A percentile compares a stretch with the other conserved stretches of the same genome.
phyloP scores from a whole-genome alignment of 2,329 filamentous ascomycete species.

The Scytalidium sp. region DNA sequence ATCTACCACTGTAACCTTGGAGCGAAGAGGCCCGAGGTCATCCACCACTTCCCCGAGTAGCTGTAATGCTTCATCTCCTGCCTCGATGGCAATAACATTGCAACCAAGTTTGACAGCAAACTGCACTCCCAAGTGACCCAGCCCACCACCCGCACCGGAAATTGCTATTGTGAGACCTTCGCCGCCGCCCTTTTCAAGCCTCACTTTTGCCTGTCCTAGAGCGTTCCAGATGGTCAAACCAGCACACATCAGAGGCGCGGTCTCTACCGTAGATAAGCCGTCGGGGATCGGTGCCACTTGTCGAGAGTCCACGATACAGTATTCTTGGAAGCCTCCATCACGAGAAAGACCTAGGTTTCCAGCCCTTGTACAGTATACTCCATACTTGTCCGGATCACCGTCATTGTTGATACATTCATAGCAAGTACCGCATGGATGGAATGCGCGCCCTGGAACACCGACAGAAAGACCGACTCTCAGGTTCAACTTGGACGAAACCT shows the following conservation, averaged over 20 bases:
- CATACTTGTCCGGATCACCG: constrained; percentile 8
- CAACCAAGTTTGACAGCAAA: constrained; percentile 63
- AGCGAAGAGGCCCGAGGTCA: background rate
- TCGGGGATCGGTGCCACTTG: constrained; percentile 53
- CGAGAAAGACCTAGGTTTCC: constrained; percentile 2
- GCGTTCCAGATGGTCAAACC: constrained; percentile 72
- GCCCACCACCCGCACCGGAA: constrained; percentile 63
- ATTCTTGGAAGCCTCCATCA: constrained; percentile 4
- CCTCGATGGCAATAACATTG: constrained; percentile 32
- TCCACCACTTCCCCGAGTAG: background rate
- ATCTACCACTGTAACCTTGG: constrained; percentile 34
- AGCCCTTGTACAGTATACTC: background rate
- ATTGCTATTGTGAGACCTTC: constrained; percentile 51
- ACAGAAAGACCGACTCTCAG: constrained; percentile 51
- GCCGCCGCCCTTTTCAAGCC: background rate
- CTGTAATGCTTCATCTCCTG: constrained; percentile 18
- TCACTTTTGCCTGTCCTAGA: constrained; percentile 50
- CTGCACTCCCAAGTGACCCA: constrained; percentile 47
- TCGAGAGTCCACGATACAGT: constrained; percentile 36
- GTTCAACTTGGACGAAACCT: constrained; percentile 32
- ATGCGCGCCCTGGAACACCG: constrained; percentile 3
- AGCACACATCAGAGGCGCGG: constrained; percentile 69
- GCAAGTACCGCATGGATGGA: constrained; percentile 4
- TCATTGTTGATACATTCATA: constrained; percentile 3
- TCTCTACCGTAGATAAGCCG: constrained; percentile 41